A percentile compares a stretch with the other conserved stretches of the same genome.
Conservation (phyloP, 805 yeast genomes). For the Starmera caribaea region DNA sequence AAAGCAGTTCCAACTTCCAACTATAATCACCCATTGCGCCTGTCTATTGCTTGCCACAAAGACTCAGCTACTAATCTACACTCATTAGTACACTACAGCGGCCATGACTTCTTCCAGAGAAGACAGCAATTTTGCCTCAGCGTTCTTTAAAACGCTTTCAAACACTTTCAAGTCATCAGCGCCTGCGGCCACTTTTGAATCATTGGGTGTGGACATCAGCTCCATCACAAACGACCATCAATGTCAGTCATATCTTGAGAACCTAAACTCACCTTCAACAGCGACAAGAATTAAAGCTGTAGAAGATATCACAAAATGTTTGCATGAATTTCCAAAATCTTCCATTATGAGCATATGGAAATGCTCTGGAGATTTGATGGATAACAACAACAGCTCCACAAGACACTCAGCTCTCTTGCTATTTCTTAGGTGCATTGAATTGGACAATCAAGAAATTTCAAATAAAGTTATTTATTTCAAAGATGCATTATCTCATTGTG, state of each 20-base stretch:
- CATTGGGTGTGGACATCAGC: conserved; percentile 24
- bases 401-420: conserved; percentile 44
- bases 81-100: no score
- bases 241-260: conserved; percentile 28
- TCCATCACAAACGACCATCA: conserved; percentile 36
- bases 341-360: conserved; percentile 74
- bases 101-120: neutral
- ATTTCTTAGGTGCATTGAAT: conserved; percentile 43
- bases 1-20: no score
- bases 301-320: conserved; percentile 34
- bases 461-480: conserved; percentile 47
- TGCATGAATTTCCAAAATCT: conserved; percentile 43
- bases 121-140: conserved; percentile 8
- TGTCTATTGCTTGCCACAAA: no score
- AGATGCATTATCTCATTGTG: conserved; percentile 40
- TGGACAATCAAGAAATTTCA: conserved; percentile 37
- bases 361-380: conserved; percentile 45
- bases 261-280: conserved; percentile 27
- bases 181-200: conserved; percentile 13
- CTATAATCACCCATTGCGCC: no score
- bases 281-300: conserved; percentile 41
- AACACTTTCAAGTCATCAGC: conserved; percentile 15
- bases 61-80: no score
- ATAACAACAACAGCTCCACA: conserved; percentile 21
- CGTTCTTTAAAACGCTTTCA: conserved; percentile 18